Evolutionary conservation across 75 land plant genomes (phyloP).

Genomic region (Pinus taeda): DNA sequence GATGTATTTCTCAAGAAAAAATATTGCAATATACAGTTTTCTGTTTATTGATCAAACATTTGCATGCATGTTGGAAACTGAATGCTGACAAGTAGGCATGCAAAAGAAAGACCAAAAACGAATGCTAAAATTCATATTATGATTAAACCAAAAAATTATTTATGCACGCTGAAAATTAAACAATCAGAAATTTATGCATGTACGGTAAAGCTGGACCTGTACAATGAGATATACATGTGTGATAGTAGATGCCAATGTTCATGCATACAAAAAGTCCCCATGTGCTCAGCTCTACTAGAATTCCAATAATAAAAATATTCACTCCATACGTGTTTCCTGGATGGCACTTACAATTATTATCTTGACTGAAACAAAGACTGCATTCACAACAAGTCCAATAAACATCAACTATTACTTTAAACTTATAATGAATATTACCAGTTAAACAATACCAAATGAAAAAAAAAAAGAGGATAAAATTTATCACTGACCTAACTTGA

Average conservation of each 20-base stretch:
- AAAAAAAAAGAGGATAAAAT: too few species aligned
- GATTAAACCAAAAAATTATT: neutral
- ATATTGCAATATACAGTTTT: too few species aligned
- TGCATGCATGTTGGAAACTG: neutral
- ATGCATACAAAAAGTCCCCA: too few species aligned
- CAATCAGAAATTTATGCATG: slow-evolving; percentile 1
- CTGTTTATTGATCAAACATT: neutral
- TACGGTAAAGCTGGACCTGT: neutral
- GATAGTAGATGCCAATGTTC: neutral
- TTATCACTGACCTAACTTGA: too few species aligned
- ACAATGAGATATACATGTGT: neutral
- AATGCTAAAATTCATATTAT: neutral
- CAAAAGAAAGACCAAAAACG: neutral
- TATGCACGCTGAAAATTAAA: neutral
- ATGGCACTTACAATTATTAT: too few species aligned
- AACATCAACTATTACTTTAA: too few species aligned
- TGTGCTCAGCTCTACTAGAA: neutral
- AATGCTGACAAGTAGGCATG: neutral
- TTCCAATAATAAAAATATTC: neutral
- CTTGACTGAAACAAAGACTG: too few species aligned
- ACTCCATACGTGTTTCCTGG: too few species aligned
- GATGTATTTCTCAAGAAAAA: too few species aligned
- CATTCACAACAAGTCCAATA: too few species aligned
- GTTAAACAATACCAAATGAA: too few species aligned
- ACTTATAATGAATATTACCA: too few species aligned